phyloP scores from a whole-genome alignment of 2,329 filamentous ascomycete species.

The Arachnomyces sp. region DNA sequence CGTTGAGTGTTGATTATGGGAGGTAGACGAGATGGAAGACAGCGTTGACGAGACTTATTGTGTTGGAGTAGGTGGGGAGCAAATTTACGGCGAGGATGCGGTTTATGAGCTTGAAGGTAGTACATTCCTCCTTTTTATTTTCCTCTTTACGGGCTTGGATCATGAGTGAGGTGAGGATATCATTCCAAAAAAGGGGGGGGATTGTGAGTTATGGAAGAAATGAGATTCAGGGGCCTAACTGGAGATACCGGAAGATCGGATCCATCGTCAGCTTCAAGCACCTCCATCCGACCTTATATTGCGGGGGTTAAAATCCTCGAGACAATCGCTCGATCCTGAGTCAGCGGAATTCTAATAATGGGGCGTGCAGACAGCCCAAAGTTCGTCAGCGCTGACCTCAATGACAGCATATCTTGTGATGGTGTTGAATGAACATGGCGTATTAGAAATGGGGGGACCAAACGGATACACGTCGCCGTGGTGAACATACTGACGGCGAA shows the following conservation, averaged over 20 bases:
- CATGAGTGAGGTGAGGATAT: slow-evolving; percentile 9
- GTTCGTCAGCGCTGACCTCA: too few species aligned
- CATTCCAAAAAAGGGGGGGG: too few species aligned
- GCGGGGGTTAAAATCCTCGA: too few species aligned
- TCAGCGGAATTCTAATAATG: too few species aligned
- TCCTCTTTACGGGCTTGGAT: slow-evolving; percentile 11
- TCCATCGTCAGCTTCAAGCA: slow-evolving; percentile 5
- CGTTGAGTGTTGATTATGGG: slow-evolving; percentile 5
- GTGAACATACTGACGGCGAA: slow-evolving; percentile 14
- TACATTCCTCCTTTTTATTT: slow-evolving; percentile 7
- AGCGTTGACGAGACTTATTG: slow-evolving; percentile 11
- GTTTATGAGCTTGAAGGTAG: slow-evolving; percentile 10
- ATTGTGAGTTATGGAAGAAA: too few species aligned
- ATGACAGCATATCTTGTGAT: too few species aligned
- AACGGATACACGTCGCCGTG: slow-evolving; percentile 11
- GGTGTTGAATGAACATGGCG: slow-evolving; percentile 5
- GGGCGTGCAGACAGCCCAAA: too few species aligned
- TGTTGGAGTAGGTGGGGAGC: slow-evolving; percentile 7
- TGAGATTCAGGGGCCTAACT: too few species aligned
- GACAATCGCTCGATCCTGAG: too few species aligned
- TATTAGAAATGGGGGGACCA: slow-evolving; percentile 9
- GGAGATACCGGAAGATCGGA: too few species aligned
- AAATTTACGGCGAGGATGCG: slow-evolving; percentile 8
- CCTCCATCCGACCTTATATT: slow-evolving; percentile 12
- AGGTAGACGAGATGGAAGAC: slow-evolving; percentile 12